Evolutionary conservation across 306 rosid genomes (phyloP), one percentile per base, ranked within the genome.

Genomic region (Trifolium subterraneum): DNA sequence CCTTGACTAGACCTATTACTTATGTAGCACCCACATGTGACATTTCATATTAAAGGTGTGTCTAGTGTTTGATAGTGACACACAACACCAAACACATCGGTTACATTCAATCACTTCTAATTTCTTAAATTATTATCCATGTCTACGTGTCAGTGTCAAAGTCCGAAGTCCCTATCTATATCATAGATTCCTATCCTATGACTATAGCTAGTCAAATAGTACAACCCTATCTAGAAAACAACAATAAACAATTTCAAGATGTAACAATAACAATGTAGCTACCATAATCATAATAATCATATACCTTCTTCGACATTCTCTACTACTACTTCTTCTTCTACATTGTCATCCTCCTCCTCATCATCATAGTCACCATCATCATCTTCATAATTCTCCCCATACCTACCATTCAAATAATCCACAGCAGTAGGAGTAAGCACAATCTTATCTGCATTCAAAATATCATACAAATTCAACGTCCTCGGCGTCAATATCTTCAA

Each of bases 401-500:
- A 92, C 70, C 96, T 86, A 52, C 60, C 63, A 52, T 94, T 94
- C 87, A 94, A 88, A 58, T 75, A 92, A 50, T 90, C 90, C 58
- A 94, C 96, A 14, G 92, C 90, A 18, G 44, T 84, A 51, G 85
- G 88, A 0, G 97, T 91, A 5, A 91, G 84, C 18, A 94, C 90
- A 42, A 94, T 8, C 90, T 90, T 94, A 78, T 94, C 99, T 9
- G 97, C 89, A 78, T 94, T 84, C 83, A 94, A 84, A 64, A 94
- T 80, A 55, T 94, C 99, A 66, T 69, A 92, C 90, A 94, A 77
- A 81, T 94, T 94, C 63, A 94, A 60, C 12, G 97, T 94, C 71
- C 99, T 84, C 9, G 99, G 99, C 13, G 99, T 94, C 81, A 88
- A 72, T 79, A 94, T 76, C 85, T 81, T 94, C 96, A 94, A 41